These are phyloP conservation scores for Pulveroboletus sp. DNA, from an alignment of 768 basidiomycete genomes.

Conservation along the genomic window DNA sequence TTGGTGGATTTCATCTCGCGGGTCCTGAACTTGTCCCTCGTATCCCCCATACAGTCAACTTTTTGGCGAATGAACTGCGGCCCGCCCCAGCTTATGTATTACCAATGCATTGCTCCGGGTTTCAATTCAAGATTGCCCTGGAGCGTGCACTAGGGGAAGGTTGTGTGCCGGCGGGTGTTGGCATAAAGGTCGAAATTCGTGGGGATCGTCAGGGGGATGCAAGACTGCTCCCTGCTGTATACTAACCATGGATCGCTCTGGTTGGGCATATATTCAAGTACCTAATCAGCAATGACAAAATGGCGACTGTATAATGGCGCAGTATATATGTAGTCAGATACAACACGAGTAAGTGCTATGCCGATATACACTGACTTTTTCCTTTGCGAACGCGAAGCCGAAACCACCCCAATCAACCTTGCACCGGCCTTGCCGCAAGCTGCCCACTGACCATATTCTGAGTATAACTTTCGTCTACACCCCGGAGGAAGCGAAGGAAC, in stretches of 20 bases:
- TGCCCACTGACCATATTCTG: conserved; percentile 20
- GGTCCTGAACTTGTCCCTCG: conserved; percentile 59
- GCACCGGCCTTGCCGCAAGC: background rate
- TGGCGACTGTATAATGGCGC: background rate
- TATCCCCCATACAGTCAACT: conserved; percentile 65
- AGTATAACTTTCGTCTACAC: conserved; percentile 40
- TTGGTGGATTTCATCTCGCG: conserved; percentile 83
- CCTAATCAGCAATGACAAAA: background rate
- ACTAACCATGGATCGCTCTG: conserved; percentile 2
- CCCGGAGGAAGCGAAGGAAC: conserved; percentile 45
- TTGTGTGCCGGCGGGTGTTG: conserved; percentile 75
- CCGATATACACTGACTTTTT: conserved; percentile 2
- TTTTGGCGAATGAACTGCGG: conserved; percentile 52
- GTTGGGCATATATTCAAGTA: conserved; percentile 1
- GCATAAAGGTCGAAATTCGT: conserved; percentile 55
- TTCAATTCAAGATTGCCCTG: conserved; percentile 68
- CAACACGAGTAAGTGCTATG: background rate
- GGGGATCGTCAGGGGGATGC: conserved; percentile 44
- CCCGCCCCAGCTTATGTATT: conserved; percentile 68
- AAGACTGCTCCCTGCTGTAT: conserved; percentile 19
- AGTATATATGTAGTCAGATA: conserved; percentile 1
- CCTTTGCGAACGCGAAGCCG: too few species aligned
- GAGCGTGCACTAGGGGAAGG: conserved; percentile 66
- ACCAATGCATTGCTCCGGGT: conserved; percentile 85
- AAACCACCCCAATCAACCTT: background rate